Base-by-base conservation (phyloP, 208 protist genomes). In the Tetramitus jugosus region DNA sequence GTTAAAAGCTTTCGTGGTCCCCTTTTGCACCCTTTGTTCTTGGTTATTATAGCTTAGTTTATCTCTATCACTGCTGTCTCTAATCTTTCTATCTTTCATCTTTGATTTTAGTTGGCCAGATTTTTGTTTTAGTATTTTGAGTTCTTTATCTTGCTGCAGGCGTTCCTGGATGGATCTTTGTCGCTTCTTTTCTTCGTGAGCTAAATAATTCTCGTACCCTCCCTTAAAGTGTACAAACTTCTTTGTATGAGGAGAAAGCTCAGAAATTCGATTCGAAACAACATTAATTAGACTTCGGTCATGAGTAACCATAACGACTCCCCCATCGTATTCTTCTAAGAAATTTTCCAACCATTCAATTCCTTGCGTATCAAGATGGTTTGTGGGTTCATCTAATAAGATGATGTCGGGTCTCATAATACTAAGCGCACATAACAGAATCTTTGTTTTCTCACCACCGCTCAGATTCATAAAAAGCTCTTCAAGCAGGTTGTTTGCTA, bases 331-430 rank as follows among this genome's bases (percentile, higher is more conserved):
- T 14, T 43, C 77, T 0, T 71, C 49, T 0, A 91, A 76, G 60
- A 89, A 86, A 13, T 86, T 80, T 60, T 91, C 87, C 6, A 91
- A 77, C 88, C 89, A 92, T 60, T 87, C 79, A 76, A 80, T 86
- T 26, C 86, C 84, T 56, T 86, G 77, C 1, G 86, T 75, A 79
- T 90, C 81, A 64, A 90, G 74, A 83, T 89, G 86, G 71, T 95
- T 95, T 0, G 91, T 93, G 4, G 89, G 90, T 77, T 94, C 91
- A 72, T 94, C 90, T 13, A 92, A 82, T 37, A 95, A 43, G 0
- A 94, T 71, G 13, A 84, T 80, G 64, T 86, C 49, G n/a, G 40
- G n/a, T 29, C 46, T 35, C 26, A 65, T 65, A 42, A 79, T 43
- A 60, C 61, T 61, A 6, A 65, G 33, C 35, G 72, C 56, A 29